phyloP scores from a whole-genome alignment of 73 alveolate genomes.

The Effrenium voratum region DNA sequence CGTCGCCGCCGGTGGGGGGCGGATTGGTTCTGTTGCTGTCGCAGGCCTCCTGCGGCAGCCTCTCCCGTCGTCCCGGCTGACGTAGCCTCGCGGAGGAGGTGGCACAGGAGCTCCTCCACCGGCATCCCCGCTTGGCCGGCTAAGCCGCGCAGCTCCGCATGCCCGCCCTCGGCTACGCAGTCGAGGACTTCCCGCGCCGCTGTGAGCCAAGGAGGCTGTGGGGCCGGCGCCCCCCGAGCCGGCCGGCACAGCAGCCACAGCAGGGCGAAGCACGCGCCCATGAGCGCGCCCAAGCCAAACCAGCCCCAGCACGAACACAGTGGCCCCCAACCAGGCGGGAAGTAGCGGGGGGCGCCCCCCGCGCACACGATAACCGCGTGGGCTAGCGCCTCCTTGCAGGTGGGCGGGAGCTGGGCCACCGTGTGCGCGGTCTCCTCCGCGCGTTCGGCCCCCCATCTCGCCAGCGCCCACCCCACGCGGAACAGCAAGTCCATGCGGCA shows the following conservation, averaged over 20 bases:
- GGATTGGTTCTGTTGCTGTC: too few relatives aligned
- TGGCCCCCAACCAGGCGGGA: neutral
- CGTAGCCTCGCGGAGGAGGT: neutral
- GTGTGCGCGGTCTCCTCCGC: neutral
- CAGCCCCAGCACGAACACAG: neutral
- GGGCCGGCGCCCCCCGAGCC: neutral
- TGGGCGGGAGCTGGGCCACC: neutral
- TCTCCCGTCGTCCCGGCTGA: too few relatives aligned
- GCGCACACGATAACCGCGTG: neutral
- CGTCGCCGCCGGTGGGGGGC: too few relatives aligned
- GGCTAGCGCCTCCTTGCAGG: neutral
- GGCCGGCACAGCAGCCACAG: neutral
- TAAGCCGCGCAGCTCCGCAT: neutral
- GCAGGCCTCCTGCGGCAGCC: too few relatives aligned
- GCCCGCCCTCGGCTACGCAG: neutral
- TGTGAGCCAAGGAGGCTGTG: neutral
- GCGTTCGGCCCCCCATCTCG: neutral
- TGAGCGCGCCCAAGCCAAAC: neutral
- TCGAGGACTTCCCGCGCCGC: neutral
- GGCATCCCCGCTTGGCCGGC: neutral
- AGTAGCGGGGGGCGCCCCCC: constrained; percentile 10
- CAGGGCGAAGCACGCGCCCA: neutral
- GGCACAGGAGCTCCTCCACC: neutral
- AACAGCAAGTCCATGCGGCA: too few relatives aligned
- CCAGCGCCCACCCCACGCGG: too few relatives aligned